phyloP scores from a whole-genome alignment of 2,329 filamentous ascomycete genomes.

The Apiospora marii region DNA sequence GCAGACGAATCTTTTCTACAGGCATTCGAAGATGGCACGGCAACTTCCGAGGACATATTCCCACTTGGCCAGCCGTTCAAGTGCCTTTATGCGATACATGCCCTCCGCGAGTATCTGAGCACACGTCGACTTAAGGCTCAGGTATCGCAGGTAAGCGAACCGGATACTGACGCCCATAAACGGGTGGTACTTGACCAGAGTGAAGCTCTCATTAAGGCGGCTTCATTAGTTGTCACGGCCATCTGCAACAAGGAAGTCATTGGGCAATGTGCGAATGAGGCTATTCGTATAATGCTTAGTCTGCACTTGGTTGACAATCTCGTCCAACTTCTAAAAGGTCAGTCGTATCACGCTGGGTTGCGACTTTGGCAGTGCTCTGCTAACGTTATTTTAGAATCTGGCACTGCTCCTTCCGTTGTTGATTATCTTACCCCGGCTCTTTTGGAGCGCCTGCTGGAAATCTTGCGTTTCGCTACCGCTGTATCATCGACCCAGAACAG shows the following conservation, averaged over 20 bases:
- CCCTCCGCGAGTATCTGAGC: constrained; percentile 69
- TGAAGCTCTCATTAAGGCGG: constrained; percentile 51
- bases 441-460: constrained; percentile 35
- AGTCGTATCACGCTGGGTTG: constrained; percentile 24
- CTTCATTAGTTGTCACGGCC: constrained; percentile 65
- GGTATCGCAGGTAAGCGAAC: constrained; percentile 37
- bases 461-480: constrained; percentile 33
- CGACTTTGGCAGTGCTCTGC: background rate
- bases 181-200: constrained; percentile 38
- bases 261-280: constrained; percentile 50
- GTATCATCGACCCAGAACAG: constrained; percentile 37
- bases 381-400: constrained; percentile 33
- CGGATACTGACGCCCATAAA: constrained; percentile 34
- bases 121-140: constrained; percentile 41
- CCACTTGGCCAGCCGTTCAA: constrained; percentile 74
- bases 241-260: constrained; percentile 65
- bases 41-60: constrained; percentile 69
- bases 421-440: constrained; percentile 36
- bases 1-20: constrained; percentile 69
- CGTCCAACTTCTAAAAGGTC: constrained; percentile 62
- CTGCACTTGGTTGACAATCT: constrained; percentile 65
- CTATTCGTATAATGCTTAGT: constrained; percentile 58
- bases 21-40: constrained; percentile 61
- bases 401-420: constrained; percentile 30
- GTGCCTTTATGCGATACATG: constrained; percentile 75